These are phyloP conservation scores for Cyclospora cayetanensis DNA, from an alignment of 169 alveolate genomes.

Conservation along the genomic window DNA sequence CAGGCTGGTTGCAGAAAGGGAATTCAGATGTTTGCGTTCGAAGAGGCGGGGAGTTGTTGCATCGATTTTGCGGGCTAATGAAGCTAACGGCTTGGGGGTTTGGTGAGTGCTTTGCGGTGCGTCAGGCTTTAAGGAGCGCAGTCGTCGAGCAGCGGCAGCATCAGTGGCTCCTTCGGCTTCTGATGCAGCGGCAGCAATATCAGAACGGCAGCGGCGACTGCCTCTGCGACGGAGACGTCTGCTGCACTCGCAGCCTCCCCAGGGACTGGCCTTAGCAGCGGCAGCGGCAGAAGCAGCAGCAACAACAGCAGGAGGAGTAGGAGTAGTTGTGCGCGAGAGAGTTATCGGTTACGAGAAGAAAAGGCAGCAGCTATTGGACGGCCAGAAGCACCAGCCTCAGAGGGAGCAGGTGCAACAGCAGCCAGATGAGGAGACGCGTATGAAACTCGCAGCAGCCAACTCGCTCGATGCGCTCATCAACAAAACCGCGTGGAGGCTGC, in stretches of 20 bases:
- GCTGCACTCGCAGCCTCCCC: no score
- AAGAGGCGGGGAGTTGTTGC: background rate
- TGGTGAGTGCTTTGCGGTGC: background rate
- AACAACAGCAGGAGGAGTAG: background rate
- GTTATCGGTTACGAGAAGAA: background rate
- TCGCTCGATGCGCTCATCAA: constrained; percentile 12
- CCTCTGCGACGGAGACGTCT: no score
- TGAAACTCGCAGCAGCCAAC: constrained; percentile 6
- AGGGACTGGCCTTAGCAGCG: background rate
- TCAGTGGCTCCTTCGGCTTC: no score
- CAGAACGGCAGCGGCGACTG: no score
- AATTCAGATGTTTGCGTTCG: no score
- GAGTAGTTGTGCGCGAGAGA: background rate
- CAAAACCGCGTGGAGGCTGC: constrained; percentile 47
- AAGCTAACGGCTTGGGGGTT: background rate
- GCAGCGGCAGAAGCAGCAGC: constrained; percentile 38
- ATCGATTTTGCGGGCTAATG: background rate
- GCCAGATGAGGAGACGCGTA: background rate
- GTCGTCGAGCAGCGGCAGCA: constrained; percentile 16
- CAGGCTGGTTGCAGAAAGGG: no score
- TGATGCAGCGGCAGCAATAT: background rate
- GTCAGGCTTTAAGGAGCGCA: background rate
- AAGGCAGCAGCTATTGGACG: background rate
- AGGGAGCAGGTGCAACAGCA: background rate
- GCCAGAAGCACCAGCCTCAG: constrained; percentile 9